These are phyloP conservation scores for Biscutella laevigata DNA, from an alignment of 441 rosid species.

Conservation along the genomic window DNA sequence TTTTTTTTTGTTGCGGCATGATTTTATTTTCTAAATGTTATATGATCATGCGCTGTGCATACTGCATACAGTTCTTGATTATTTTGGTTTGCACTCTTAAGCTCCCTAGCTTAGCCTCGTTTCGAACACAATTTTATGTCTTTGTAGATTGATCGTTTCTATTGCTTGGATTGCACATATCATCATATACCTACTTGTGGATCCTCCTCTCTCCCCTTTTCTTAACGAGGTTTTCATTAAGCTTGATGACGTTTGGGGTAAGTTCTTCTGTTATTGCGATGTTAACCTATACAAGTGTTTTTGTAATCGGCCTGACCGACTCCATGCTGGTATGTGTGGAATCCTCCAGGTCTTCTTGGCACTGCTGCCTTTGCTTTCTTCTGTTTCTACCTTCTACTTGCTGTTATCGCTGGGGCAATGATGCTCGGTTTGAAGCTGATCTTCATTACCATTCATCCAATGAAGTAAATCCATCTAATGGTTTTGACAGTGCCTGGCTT, in stretches of 20 bases:
- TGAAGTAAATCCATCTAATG: conserved; percentile 60
- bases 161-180: conserved; percentile 97
- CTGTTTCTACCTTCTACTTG: conserved; percentile 96
- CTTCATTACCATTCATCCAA: conserved; percentile 93
- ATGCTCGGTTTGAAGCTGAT: conserved; percentile 94
- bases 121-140: conserved; percentile 1
- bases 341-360: conserved; percentile 81
- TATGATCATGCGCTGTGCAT: background rate
- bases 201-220: conserved; percentile 89
- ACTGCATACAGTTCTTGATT: background rate
- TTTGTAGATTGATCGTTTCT: conserved; percentile 76
- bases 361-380: conserved; percentile 97
- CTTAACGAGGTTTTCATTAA: conserved; percentile 95
- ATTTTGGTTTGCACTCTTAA: background rate
- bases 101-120: conserved; percentile 2
- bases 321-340: background rate
- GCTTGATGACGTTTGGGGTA: conserved; percentile 98
- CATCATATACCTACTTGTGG: conserved; percentile 68
- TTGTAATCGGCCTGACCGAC: conserved; percentile 15
- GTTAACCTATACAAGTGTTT: background rate
- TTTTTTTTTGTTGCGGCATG: background rate
- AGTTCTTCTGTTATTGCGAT: conserved; percentile 14
- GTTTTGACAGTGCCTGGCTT: conserved; percentile 18
- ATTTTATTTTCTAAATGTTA: background rate
- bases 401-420: conserved; percentile 98